A percentile compares a stretch with the other conserved stretches of the same genome.
phyloP scores from a whole-genome alignment of 805 yeast species.

The Jamesozyma jinghongensis region DNA sequence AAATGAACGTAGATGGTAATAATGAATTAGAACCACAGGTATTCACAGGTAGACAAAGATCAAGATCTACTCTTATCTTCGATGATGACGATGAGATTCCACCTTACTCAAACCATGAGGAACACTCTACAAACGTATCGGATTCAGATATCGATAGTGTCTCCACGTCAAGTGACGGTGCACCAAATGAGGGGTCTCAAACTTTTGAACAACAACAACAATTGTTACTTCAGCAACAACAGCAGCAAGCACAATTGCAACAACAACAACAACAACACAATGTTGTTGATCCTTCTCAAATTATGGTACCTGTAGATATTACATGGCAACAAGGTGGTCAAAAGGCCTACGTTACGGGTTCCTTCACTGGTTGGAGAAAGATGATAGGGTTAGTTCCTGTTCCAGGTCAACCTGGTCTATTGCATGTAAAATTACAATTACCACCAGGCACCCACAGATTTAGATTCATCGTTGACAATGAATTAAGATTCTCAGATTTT shows the following conservation, averaged over 20 bases:
- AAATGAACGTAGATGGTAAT: conserved; percentile 26
- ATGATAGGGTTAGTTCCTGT: conserved; percentile 74
- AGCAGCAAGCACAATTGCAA: conserved; percentile 3
- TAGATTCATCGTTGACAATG: conserved; percentile 90
- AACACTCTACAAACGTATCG: conserved; percentile 13
- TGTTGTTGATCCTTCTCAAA: conserved; percentile 1
- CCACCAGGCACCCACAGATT: conserved; percentile 92
- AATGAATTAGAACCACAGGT: conserved; percentile 20
- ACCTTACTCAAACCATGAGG: conserved; percentile 32
- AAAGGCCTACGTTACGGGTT: conserved; percentile 92
- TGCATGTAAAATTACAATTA: conserved; percentile 61
- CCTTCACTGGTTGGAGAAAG: conserved; percentile 96
- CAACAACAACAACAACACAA: conserved; percentile 7
- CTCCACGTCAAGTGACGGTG: conserved; percentile 18
- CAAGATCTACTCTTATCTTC: conserved; percentile 59
- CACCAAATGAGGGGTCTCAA: neutral
- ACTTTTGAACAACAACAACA: conserved; percentile 1
- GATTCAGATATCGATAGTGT: conserved; percentile 11
- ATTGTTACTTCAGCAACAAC: conserved; percentile 1
- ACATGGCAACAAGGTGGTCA: conserved; percentile 96
- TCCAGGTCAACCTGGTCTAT: conserved; percentile 30
- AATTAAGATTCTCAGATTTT: conserved; percentile 75
- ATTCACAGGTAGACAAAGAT: conserved; percentile 33
- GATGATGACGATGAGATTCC: conserved; percentile 50
- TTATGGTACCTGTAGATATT: conserved; percentile 51